Conservation (phyloP, 2,329 filamentous ascomycete species). For the Hypoxylon sp. region DNA sequence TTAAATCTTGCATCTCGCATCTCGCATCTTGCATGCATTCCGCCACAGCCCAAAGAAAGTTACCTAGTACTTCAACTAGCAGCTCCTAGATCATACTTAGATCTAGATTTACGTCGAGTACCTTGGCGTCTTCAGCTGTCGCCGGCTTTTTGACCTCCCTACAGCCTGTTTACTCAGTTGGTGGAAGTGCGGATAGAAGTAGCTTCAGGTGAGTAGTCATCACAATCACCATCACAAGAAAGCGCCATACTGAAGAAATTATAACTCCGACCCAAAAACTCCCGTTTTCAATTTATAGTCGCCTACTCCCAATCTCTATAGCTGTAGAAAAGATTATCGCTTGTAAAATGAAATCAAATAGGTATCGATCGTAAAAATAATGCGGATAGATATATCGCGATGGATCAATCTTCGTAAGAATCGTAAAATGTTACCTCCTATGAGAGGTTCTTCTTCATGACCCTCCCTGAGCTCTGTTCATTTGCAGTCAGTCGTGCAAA, state of each 20-base stretch:
- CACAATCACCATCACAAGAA: background rate
- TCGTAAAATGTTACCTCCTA: slow-evolving; percentile 15
- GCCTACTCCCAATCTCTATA: slow-evolving; percentile 31
- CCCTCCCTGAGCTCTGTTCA: too few relatives aligned
- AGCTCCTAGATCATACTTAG: background rate
- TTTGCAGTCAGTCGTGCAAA: slow-evolving; percentile 1
- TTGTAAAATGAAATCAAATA: slow-evolving; percentile 8
- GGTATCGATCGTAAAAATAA: slow-evolving; percentile 15
- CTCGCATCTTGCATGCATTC: too few relatives aligned
- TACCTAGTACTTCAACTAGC: background rate
- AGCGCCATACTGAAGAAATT: background rate
- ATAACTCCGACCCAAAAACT: slow-evolving; percentile 11
- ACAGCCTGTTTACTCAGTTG: background rate
- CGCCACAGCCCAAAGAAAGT: background rate
- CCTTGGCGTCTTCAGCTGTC: background rate
- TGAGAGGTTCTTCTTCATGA: slow-evolving; percentile 15
- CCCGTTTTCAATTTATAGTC: slow-evolving; percentile 21
- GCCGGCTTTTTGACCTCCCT: background rate
- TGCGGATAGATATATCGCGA: background rate
- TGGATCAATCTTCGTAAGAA: slow-evolving; percentile 26
- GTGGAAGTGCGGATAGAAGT: background rate
- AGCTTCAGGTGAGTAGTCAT: background rate
- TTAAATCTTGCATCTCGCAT: too few relatives aligned
- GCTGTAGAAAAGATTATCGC: slow-evolving; percentile 26
- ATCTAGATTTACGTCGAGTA: background rate